Evolutionary conservation across 202 grass and related monocot genomes (phyloP).

Genomic region (Sporobolus alterniflorus): DNA sequence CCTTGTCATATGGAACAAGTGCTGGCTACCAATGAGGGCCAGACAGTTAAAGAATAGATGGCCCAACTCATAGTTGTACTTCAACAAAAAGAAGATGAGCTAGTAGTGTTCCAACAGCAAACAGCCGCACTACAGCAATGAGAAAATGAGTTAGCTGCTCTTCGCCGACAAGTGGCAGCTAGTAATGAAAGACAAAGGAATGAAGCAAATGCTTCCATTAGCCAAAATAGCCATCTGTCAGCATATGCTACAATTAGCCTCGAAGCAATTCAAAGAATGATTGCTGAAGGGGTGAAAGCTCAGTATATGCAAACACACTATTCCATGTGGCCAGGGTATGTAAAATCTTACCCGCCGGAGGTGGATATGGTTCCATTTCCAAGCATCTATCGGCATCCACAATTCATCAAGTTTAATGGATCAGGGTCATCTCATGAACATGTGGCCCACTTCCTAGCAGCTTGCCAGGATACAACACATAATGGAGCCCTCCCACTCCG

Average conservation of each 20-base stretch:
- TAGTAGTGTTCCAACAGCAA: background rate
- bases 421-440: background rate
- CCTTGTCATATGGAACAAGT: background rate
- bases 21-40: background rate
- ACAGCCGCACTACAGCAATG: background rate
- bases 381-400: background rate
- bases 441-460: conserved; percentile 10
- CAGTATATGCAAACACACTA: background rate
- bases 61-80: background rate
- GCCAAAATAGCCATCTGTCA: background rate
- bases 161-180: background rate
- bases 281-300: background rate
- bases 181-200: background rate
- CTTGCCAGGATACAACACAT: background rate
- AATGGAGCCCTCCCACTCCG: background rate
- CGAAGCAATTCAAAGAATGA: background rate
- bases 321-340: background rate
- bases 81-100: background rate
- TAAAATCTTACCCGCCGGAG: background rate
- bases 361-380: background rate
- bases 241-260: background rate
- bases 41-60: background rate
- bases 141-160: background rate
- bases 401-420: conserved; percentile 1
- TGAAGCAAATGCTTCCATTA: background rate